Evolutionary conservation across 148 eudicot genomes (phyloP), one percentile per base, ranked within the genome.

Genomic region (Chenopodium formosanum): DNA sequence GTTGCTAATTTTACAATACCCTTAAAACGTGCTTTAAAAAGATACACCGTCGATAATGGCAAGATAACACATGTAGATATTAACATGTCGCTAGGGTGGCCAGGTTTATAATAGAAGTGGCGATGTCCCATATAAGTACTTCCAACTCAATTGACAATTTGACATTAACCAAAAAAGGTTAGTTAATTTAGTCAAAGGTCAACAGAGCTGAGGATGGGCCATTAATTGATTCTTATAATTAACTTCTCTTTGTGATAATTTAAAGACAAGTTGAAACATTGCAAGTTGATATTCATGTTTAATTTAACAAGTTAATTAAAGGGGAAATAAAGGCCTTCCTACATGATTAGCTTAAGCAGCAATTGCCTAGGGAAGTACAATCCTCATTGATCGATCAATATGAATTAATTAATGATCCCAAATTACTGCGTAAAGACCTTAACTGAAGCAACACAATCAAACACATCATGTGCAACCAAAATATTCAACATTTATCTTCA

Each of bases 361-460:
- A 65, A 65, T 1, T 3, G 9, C 44, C 44, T 37, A 37, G 44
- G 44, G 44, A 37, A 37, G 44, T 37, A 37, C 44, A 37, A 37
- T 37, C 44, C 44, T 37, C 2, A 22, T 64, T 64, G 10, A 25
- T 64, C 12, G 4, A 64, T 16, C 62, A 2, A 64, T 58, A 58
- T 58, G 63, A 58, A 6, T 1, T 62, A 19, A 67, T 67, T 34
- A 67, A 10, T 37, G 34, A 65, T 65, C 69, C 69, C 69, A n/a
- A 65, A 65, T 65, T 16, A 20, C 50, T 17, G 44, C 40, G 1
- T 13, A 34, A 22, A 3, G 7, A 56, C 17, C 17, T 56, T 56
- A 62, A 62, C 65, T 66, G 44, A 70, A 32, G 81, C 75, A 79
- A 79, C 81, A 70, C 74, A 69, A 53, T 32, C 75, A 70, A 46